Percentiles rank a stretch among this genome's conserved stretches.
These are phyloP conservation scores for Aspergillus nanangensis DNA, from an alignment of 495 filamentous ascomycete genomes.

Conservation along the genomic window DNA sequence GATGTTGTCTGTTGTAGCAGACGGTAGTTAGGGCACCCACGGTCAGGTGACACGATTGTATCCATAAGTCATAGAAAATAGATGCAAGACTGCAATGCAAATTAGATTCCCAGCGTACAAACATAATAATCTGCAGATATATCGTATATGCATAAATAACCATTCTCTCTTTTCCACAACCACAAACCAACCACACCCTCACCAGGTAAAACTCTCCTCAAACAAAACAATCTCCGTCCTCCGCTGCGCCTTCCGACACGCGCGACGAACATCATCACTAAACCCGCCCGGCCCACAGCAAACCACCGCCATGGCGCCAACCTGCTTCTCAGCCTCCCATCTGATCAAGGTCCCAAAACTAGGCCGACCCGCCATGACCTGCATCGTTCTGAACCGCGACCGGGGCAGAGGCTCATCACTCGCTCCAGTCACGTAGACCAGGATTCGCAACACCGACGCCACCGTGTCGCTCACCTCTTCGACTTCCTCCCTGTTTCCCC, in stretches of 20 bases:
- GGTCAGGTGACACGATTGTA: too few relatives aligned
- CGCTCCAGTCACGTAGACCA: not conserved
- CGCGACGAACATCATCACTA: not conserved
- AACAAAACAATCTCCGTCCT: not conserved
- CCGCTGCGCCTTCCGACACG: not conserved
- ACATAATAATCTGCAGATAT: too few relatives aligned
- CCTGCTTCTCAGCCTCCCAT: not conserved
- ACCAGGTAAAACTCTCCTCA: constrained; percentile 4
- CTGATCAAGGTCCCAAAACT: not conserved
- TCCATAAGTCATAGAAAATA: too few relatives aligned
- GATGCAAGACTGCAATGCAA: too few relatives aligned
- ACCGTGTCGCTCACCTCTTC: not conserved
- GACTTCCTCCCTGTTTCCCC: not conserved
- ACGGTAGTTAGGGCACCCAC: too few relatives aligned
- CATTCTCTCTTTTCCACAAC: too few relatives aligned
- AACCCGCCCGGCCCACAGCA: constrained; percentile 1
- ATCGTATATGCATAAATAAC: too few relatives aligned
- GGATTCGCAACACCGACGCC: not conserved
- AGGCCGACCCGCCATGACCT: not conserved
- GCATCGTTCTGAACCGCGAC: not conserved
- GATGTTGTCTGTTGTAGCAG: too few relatives aligned
- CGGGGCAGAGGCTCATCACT: not conserved
- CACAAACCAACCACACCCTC: too few relatives aligned
- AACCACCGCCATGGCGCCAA: not conserved
- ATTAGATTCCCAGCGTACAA: too few relatives aligned